Base-by-base conservation (phyloP, 805 yeast species). In the Myxozyma neotropica region DNA sequence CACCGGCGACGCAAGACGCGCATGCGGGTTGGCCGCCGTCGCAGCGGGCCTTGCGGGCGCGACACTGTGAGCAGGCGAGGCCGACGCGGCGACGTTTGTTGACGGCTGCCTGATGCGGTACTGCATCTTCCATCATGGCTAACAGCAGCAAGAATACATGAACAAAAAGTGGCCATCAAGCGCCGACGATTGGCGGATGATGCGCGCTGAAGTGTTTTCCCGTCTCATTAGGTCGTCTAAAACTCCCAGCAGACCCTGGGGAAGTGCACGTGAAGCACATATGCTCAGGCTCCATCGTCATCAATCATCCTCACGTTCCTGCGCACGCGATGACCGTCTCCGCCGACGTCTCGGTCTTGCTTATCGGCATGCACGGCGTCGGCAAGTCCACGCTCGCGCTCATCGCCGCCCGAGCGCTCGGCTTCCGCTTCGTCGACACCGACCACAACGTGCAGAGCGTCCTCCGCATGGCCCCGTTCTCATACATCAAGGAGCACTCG, bases 281-380 rank as follows among this genome's bases (percentile, higher is more conserved):
- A n/a, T n/a, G n/a, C n/a, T n/a, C n/a, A n/a, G n/a, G n/a, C n/a
- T n/a, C n/a, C n/a, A n/a, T n/a, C n/a, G n/a, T n/a, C n/a, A n/a
- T n/a, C n/a, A n/a, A n/a, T n/a, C n/a, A n/a, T n/a, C n/a, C n/a
- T n/a, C n/a, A n/a, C n/a, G n/a, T n/a, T n/a, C n/a, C n/a, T 10
- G 33, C 33, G 10, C 6, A 10, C 12, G 17, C 26, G 21, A 42
- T 42, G 46, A 23, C 50, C 26, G 33, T 6, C 27, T 46, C 52
- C 12, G 21, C 51, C 33, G 49, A 27, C 13, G 53, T 33, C 8
- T 57, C 61, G 36, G 43, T 57, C 26, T 21, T 47, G 45, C 57
- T 57, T 27, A 87, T 94, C 71, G 99, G 99, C 49, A 94, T 94
- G 99, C 83, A 98, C 73, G 99, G 97, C 27, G 96, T 96, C 27